Conservation (phyloP, 305 asterid genomes). For the Fraxinus velutina region DNA sequence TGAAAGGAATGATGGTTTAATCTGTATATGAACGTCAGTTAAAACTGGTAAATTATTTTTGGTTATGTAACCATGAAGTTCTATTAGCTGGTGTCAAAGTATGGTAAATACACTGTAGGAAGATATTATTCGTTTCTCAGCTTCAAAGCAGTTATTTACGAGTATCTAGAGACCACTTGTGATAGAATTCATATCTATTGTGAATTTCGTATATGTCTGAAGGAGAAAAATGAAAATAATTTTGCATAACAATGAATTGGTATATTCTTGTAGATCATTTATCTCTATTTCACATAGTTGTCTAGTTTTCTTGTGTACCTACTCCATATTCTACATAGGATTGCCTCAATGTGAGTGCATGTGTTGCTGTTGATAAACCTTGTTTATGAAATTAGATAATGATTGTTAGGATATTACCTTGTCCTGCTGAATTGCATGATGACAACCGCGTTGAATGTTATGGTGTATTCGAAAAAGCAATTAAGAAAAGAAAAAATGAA, state of each 20-base stretch:
- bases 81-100: neutral
- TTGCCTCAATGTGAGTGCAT: neutral
- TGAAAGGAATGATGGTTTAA: neutral
- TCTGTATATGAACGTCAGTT: neutral
- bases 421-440: neutral
- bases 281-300: neutral
- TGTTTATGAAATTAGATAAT: neutral
- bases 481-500: neutral
- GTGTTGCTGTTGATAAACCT: neutral
- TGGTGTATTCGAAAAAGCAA: no score
- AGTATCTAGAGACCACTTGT: neutral
- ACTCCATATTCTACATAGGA: neutral
- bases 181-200: neutral
- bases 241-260: neutral
- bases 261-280: neutral
- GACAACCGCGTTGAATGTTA: no score
- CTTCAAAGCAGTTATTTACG: neutral
- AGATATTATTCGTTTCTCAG: neutral
- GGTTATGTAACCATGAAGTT: neutral
- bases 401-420: neutral
- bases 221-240: neutral
- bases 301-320: neutral
- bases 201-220: neutral
- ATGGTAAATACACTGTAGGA: neutral
- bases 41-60: neutral